Evolutionary conservation across 352 stramenopile species (phyloP), one percentile per base, ranked within the genome.

Genomic region (Phytophthora tentaculata): DNA sequence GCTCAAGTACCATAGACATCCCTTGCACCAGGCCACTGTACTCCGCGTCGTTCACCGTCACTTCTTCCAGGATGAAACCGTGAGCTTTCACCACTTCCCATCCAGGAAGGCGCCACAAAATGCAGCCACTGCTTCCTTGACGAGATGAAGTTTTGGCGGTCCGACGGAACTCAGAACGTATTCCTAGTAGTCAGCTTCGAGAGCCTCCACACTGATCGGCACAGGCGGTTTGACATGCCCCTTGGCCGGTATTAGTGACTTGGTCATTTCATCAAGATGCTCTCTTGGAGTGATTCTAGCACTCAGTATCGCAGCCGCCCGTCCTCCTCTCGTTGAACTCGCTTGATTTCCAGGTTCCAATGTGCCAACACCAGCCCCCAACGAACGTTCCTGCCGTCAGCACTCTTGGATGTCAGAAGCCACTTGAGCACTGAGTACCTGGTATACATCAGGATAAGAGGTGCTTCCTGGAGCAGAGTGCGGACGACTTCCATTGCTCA

Each of bases 231-330:
- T 55, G 49, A 50, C 10, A 1, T 39, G 37, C 35, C 61, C 44
- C 51, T 68, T 68, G 43, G 35, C 51, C 5, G 61, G 43, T n/a
- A 68, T 56, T 10, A 62, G 7, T 0, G 52, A 29, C n/a, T 56
- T 52, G 17, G 35, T 23, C 1, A 62, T 35, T 7, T 43, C 32
- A 10, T 68, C 51, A 3, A 68, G 17, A 19, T 56, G 51, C 41
- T 68, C 51, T 29, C 61, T 23, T 3, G 61, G 52, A 19, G 61
- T 68, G n/a, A 59, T 59, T 37, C n/a, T n/a, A n/a, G n/a, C n/a
- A n/a, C n/a, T n/a, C n/a, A n/a, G n/a, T n/a, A n/a, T n/a, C n/a
- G n/a, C n/a, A n/a, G n/a, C n/a, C n/a, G n/a, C n/a, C n/a, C n/a
- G n/a, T n/a, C n/a, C n/a, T n/a, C n/a, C 9, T 54, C 49, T 0